Percentiles rank a stretch among this genome's conserved stretches.
Evolutionary conservation across 2,329 filamentous ascomycete species (phyloP).

Genomic region (Aspergillus pseudoterreus): DNA sequence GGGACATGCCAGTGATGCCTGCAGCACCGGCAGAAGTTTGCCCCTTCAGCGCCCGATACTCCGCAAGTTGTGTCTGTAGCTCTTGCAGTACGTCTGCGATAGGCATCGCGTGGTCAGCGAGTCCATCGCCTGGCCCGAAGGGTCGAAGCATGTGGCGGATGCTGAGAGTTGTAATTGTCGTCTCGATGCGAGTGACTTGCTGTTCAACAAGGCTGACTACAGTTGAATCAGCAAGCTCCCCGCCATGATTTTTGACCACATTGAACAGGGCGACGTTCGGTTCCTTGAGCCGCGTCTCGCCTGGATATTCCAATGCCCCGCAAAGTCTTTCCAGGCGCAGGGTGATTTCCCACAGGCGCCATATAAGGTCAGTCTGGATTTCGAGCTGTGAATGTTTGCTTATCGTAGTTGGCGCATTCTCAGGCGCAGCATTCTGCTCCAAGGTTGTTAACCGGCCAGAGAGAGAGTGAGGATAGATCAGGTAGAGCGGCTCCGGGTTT

Average conservation of each 20-base stretch:
- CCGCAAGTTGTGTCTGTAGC: constrained; percentile 38
- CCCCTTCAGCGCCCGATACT: constrained; percentile 40
- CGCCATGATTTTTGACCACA: constrained; percentile 65
- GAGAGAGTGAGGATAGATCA: constrained; percentile 88
- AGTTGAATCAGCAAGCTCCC: constrained; percentile 84
- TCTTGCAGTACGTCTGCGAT: constrained; percentile 63
- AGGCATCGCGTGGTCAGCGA: constrained; percentile 71
- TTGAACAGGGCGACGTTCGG: constrained; percentile 83
- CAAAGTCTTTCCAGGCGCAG: constrained; percentile 91
- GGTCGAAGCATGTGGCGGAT: constrained; percentile 76
- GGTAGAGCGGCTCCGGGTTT: constrained; percentile 92
- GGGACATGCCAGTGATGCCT: constrained; percentile 18
- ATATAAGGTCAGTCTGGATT: constrained; percentile 81
- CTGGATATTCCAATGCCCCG: constrained; percentile 73
- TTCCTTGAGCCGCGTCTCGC: constrained; percentile 62
- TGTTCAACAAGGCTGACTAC: constrained; percentile 89
- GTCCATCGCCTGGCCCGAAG: constrained; percentile 56
- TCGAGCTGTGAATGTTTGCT: constrained; percentile 64
- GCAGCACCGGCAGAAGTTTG: constrained; percentile 29
- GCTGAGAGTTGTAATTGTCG: constrained; percentile 73
- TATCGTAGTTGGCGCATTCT: constrained; percentile 51
- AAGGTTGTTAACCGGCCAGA: constrained; percentile 60
- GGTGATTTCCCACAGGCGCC: constrained; percentile 85
- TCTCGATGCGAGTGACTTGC: constrained; percentile 93
- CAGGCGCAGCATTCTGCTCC: constrained; percentile 48